phyloP scores from a whole-genome alignment of 306 rosid genomes.

The Acacia crassicarpa region DNA sequence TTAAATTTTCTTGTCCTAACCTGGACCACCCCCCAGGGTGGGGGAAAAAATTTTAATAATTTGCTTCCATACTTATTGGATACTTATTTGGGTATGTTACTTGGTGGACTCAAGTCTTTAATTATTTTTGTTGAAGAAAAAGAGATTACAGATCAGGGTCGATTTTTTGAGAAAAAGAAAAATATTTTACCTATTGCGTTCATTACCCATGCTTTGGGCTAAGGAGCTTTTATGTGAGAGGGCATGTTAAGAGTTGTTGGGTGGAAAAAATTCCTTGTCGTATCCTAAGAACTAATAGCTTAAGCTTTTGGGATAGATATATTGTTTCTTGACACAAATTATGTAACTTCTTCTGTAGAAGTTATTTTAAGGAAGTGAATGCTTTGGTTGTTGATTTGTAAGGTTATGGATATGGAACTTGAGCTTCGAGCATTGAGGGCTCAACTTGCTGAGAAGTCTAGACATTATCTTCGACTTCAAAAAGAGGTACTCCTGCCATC shows the following conservation, averaged over 20 bases:
- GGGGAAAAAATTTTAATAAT: not conserved
- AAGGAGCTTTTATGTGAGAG: not conserved
- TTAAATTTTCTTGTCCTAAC: constrained; percentile 3
- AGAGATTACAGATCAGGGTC: not conserved
- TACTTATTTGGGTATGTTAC: constrained; percentile 2
- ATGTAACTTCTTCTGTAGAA: constrained; percentile 12
- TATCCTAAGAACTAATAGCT: not conserved
- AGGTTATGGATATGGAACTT: constrained; percentile 99
- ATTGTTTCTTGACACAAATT: not conserved
- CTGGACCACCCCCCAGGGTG: not conserved
- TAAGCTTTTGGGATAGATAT: not conserved
- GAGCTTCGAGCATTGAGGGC: constrained; percentile 90
- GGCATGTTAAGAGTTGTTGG: not conserved
- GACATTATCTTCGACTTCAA: constrained; percentile 78
- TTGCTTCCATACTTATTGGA: not conserved
- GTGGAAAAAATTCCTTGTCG: not conserved
- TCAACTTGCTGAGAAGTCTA: constrained; percentile 87
- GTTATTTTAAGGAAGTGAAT: constrained; percentile 25
- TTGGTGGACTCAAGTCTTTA: not conserved
- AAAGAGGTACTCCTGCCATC: constrained; percentile 68
- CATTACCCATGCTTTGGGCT: not conserved
- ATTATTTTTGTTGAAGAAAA: not conserved
- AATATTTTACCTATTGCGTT: not conserved
- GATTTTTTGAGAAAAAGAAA: constrained; percentile 13
- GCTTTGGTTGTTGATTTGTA: constrained; percentile 34